A percentile compares a stretch with the other conserved stretches of the same genome.
phyloP scores from a whole-genome alignment of 768 basidiomycete genomes.

The Cystofilobasidium bisporidii region DNA sequence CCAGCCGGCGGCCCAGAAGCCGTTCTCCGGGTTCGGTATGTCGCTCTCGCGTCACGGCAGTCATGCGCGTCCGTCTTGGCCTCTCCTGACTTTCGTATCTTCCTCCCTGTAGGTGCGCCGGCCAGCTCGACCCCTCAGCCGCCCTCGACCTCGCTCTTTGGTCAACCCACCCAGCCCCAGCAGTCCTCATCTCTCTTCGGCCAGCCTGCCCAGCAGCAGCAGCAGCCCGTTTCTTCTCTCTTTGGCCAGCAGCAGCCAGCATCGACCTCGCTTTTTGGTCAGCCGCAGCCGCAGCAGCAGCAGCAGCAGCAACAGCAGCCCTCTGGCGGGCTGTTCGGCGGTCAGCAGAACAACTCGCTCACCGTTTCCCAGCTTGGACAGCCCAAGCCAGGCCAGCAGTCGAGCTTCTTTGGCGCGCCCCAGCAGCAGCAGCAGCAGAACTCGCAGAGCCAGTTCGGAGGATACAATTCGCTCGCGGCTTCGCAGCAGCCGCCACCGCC shows the following conservation, averaged over 20 bases:
- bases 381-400: slow-evolving; percentile 28
- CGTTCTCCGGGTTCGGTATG: slow-evolving; percentile 4
- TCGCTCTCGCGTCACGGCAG: neutral
- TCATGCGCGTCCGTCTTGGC: neutral
- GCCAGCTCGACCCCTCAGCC: slow-evolving; percentile 9
- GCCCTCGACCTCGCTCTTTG: slow-evolving; percentile 21
- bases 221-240: neutral
- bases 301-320: slow-evolving; percentile 24
- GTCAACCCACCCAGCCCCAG: neutral
- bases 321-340: slow-evolving; percentile 11
- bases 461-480: neutral
- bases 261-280: slow-evolving; percentile 8
- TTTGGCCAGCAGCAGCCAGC: slow-evolving; percentile 17
- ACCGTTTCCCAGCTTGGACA: slow-evolving; percentile 15
- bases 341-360: slow-evolving; percentile 2
- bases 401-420: neutral
- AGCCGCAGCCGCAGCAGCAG: slow-evolving; percentile 15
- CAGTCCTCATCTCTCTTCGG: slow-evolving; percentile 26
- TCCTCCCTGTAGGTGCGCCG: neutral
- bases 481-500: slow-evolving; percentile 1
- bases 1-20: slow-evolving; percentile 5
- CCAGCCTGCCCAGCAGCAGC: slow-evolving; percentile 19
- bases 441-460: slow-evolving; percentile 10
- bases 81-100: neutral
- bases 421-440: slow-evolving; percentile 29